These are phyloP conservation scores for Phlyctochytrium arcticum DNA, from an alignment of 192 early-diverging fungal species.

Conservation along the genomic window DNA sequence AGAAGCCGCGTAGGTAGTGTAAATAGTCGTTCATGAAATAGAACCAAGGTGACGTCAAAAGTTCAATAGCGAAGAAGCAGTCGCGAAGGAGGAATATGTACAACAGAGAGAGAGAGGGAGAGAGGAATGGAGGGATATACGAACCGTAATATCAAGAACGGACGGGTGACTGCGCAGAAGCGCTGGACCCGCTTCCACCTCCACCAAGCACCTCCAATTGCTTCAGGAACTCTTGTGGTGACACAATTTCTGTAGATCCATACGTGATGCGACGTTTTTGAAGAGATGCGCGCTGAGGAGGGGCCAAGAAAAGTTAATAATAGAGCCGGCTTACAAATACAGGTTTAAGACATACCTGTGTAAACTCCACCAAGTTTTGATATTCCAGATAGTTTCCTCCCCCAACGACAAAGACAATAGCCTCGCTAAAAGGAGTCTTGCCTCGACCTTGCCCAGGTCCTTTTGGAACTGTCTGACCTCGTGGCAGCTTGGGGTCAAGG, in stretches of 20 bases:
- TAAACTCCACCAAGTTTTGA: conserved; percentile 90
- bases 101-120: no score
- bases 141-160: no score
- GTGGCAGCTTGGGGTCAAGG: conserved; percentile 77
- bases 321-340: no score
- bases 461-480: neutral
- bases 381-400: conserved; percentile 99
- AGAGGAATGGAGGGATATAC: no score
- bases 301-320: neutral
- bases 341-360: conserved; percentile 48
- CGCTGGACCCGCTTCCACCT: neutral
- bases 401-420: conserved; percentile 96
- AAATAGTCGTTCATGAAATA: no score
- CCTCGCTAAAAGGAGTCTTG: conserved; percentile 67
- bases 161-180: no score
- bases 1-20: no score
- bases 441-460: neutral
- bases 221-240: conserved; percentile 71
- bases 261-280: conserved; percentile 82
- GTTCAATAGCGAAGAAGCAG: no score
- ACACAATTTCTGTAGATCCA: conserved; percentile 88
- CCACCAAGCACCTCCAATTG: conserved; percentile 70
- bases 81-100: no score
- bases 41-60: no score
- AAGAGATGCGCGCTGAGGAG: conserved; percentile 22